A percentile compares a stretch with the other conserved stretches of the same genome.
phyloP scores from a whole-genome alignment of 2,329 filamentous ascomycete genomes.

The Xylaria sp. region DNA sequence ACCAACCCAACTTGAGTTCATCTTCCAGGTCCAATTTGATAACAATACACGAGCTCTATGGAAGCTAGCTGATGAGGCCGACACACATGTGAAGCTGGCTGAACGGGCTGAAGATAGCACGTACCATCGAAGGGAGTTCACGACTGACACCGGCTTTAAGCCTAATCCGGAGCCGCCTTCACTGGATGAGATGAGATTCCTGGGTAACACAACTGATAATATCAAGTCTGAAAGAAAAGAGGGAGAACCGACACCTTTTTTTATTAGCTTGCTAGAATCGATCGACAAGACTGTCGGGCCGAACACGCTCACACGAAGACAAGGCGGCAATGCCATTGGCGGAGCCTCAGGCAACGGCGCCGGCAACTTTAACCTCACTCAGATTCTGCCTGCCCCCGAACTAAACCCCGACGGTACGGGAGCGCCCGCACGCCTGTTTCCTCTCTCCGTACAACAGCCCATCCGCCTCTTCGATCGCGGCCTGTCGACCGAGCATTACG shows the following conservation, averaged over 20 bases:
- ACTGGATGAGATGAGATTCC: conserved; percentile 78
- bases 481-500: conserved; percentile 84
- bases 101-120: conserved; percentile 44
- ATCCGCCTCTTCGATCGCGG: conserved; percentile 87
- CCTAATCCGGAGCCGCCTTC: conserved; percentile 67
- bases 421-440: conserved; percentile 76
- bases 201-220: conserved; percentile 86
- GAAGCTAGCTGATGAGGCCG: conserved; percentile 56
- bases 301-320: conserved; percentile 46
- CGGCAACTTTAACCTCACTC: conserved; percentile 57
- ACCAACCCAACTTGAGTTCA: conserved; percentile 78
- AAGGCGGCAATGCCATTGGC: conserved; percentile 46
- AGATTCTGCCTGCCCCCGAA: conserved; percentile 70
- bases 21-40: conserved; percentile 81
- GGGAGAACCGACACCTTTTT: conserved; percentile 90
- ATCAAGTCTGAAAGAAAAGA: conserved; percentile 74
- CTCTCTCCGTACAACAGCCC: conserved; percentile 77
- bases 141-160: conserved; percentile 52
- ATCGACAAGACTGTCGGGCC: conserved; percentile 45
- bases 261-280: conserved; percentile 67
- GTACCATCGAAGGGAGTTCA: conserved; percentile 31
- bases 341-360: conserved; percentile 37
- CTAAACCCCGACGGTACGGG: conserved; percentile 76
- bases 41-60: conserved; percentile 63
- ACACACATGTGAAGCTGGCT: conserved; percentile 34